Conservation (phyloP, 495 filamentous ascomycete species). For the Hypoxylon subgilvum region DNA sequence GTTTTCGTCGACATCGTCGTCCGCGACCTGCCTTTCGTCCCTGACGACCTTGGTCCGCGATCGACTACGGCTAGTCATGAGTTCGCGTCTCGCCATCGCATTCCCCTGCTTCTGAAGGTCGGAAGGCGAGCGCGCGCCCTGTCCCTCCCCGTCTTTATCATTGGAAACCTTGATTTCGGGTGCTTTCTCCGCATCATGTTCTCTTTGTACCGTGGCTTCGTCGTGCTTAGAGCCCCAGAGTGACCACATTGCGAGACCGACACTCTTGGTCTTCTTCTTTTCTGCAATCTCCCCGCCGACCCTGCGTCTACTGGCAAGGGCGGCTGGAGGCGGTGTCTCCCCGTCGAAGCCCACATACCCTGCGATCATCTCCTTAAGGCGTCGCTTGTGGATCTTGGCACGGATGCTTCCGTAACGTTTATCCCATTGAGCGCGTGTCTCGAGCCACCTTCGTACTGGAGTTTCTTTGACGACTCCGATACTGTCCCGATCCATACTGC, state of each 20-base stretch:
- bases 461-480: constrained; percentile 81
- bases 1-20: constrained; percentile 36
- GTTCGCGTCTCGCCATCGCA: constrained; percentile 8
- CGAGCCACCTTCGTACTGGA: constrained; percentile 83
- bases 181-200: constrained; percentile 48
- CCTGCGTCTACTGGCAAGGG: constrained; percentile 72
- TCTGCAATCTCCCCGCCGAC: constrained; percentile 54
- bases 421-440: constrained; percentile 72
- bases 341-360: constrained; percentile 74
- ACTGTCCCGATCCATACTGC: constrained; percentile 63
- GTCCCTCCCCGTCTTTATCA: constrained; percentile 39
- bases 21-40: constrained; percentile 49
- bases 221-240: constrained; percentile 88
- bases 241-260: constrained; percentile 82
- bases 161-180: constrained; percentile 36
- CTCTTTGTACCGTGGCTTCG: constrained; percentile 66
- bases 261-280: constrained; percentile 64
- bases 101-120: constrained; percentile 45
- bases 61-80: constrained; percentile 34
- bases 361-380: constrained; percentile 70
- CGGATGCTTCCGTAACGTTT: constrained; percentile 69
- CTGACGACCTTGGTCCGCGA: constrained; percentile 49
- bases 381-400: constrained; percentile 68
- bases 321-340: constrained; percentile 81
- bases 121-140: constrained; percentile 47